Conservation (phyloP, 441 rosid genomes). For the Melastoma candidum region DNA sequence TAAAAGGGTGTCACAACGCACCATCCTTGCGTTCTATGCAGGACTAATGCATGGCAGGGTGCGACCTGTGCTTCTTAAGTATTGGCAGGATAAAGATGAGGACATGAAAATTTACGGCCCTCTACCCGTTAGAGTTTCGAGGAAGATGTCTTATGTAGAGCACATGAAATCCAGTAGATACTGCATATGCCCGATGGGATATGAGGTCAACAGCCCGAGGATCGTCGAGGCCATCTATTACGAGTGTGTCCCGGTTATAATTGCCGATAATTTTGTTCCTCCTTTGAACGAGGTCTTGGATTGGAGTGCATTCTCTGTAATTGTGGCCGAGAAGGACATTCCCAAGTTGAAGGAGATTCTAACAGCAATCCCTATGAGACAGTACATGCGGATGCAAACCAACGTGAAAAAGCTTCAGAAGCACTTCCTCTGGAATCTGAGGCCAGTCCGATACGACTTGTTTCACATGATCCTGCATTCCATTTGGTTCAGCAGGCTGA, state of each 20-base stretch:
- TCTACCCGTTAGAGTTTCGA: conserved; percentile 41
- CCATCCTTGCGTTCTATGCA: conserved; percentile 84
- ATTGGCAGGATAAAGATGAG: conserved; percentile 60
- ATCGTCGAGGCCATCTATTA: conserved; percentile 83
- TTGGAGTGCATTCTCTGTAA: conserved; percentile 71
- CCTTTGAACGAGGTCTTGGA: conserved; percentile 64
- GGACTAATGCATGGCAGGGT: conserved; percentile 79
- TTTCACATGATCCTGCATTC: conserved; percentile 91
- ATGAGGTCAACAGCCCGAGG: conserved; percentile 83
- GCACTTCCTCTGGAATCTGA: conserved; percentile 79
- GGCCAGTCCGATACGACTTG: conserved; percentile 62
- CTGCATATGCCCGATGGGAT: conserved; percentile 89
- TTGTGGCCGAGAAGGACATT: conserved; percentile 66
- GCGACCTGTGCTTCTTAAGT: conserved; percentile 63
- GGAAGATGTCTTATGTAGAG: conserved; percentile 57
- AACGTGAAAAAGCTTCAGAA: conserved; percentile 76
- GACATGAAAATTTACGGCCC: conserved; percentile 77
- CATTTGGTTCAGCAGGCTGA: conserved; percentile 63
- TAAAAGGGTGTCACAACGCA: conserved; percentile 61
- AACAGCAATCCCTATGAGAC: conserved; percentile 46
- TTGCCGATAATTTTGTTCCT: conserved; percentile 75
- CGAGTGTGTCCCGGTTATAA: conserved; percentile 76
- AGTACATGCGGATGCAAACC: conserved; percentile 46
- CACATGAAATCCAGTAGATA: conserved; percentile 83
- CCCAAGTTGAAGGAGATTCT: conserved; percentile 73